Evolutionary conservation across 208 protist species (phyloP), one percentile per base, ranked within the genome.

Genomic region (Crithidia sp.): DNA sequence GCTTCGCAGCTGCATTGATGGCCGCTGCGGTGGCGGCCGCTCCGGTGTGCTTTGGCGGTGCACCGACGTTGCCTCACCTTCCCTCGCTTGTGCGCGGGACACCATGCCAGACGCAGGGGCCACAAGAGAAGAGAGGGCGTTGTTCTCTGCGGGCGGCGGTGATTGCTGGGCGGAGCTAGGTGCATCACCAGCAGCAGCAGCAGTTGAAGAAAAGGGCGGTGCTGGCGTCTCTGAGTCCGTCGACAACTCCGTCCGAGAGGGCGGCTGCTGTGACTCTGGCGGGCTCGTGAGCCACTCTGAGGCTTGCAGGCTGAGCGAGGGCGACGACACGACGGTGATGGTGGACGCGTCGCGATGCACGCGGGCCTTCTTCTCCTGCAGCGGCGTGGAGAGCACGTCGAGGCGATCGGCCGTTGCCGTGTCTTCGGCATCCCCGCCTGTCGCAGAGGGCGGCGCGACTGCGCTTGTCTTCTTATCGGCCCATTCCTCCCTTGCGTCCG

Each of bases 291-390:
- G 45, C 45, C 45, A 49, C 14, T 59, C 52, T 4, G 49, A 64
- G 37, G 55, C 49, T 4, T 64, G 74, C 37, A 45, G 74, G 4
- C 54, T 61, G 7, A 79, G 37, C 10, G 74, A 79, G 13, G 66
- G 65, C 28, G 50, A 69, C n/a, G 74, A 68, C 8, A 65, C 66
- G 14, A 72, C 8, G 0, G 66, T 79, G 60, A 65, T 64, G 9
- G 63, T 54, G 5, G 62, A 70, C 37, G 36, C 62, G 0, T 64
- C 47, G 41, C 13, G 37, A 43, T 77, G 19, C 3, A 62, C 19
- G 16, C 16, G 28, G 50, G 53, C 14, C 16, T 17, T 41, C 19
- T 37, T 37, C 3, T 13, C 28, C 50, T 41, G 40, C 8, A 62
- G 50, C 40, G 58, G 72, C 50, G 54, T 67, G 0, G 28, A 28